Conservation (phyloP, 2,329 filamentous ascomycete genomes). For the Nectriaceae sp. region DNA sequence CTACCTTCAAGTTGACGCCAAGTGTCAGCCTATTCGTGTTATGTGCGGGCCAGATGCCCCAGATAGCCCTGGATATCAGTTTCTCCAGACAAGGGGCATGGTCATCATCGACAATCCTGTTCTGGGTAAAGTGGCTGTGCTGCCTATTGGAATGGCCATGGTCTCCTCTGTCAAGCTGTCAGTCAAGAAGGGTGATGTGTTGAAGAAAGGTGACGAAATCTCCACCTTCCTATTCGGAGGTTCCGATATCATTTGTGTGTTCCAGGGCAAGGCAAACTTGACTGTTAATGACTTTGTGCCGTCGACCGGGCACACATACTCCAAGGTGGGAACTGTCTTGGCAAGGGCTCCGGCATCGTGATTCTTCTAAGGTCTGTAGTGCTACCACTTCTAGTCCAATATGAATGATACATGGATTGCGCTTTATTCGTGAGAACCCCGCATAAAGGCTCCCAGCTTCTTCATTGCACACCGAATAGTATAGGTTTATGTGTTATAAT, state of each 20-base stretch:
- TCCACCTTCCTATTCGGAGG: slow-evolving; percentile 46
- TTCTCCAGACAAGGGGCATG: slow-evolving; percentile 39
- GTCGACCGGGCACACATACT: slow-evolving; percentile 15
- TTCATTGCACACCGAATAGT: too few species aligned
- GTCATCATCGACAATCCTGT: slow-evolving; percentile 39
- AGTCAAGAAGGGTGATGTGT: slow-evolving; percentile 19
- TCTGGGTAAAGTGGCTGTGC: slow-evolving; percentile 40
- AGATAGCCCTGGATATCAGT: slow-evolving; percentile 42
- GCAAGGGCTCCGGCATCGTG: too few species aligned
- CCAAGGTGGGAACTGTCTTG: slow-evolving; percentile 20
- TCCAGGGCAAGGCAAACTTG: slow-evolving; percentile 30
- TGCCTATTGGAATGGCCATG: slow-evolving; percentile 47
- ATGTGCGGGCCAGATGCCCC: slow-evolving; percentile 31
- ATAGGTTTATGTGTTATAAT: too few species aligned
- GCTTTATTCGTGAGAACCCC: too few species aligned
- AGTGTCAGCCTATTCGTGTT: slow-evolving; percentile 17
- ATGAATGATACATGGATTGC: too few species aligned
- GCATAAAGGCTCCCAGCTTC: too few species aligned
- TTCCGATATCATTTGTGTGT: slow-evolving; percentile 43
- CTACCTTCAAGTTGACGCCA: slow-evolving; percentile 38
- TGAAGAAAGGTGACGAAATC: slow-evolving; percentile 45
- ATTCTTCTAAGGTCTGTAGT: too few species aligned
- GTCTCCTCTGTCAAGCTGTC: slow-evolving; percentile 42
- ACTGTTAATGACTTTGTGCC: slow-evolving; percentile 17
- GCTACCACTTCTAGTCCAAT: too few species aligned